Base-by-base conservation (phyloP, 2,329 filamentous ascomycete species). In the Pseudogymnoascus sp. region DNA sequence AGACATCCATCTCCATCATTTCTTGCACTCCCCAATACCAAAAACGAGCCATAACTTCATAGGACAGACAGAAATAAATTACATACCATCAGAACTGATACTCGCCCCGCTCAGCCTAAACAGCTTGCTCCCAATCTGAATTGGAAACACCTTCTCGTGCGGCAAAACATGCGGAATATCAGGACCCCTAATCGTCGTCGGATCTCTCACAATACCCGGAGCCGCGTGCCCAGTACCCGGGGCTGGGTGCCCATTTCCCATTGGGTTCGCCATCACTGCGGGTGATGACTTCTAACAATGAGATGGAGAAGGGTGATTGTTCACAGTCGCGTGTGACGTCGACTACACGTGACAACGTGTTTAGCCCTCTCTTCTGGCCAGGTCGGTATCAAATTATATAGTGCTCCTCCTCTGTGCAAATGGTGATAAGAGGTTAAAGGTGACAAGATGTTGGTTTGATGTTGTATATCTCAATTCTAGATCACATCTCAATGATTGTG, bases 11-110 rank as follows among this genome's bases (percentile, higher is more conserved):
- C 15, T 2, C 46, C 26, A 31, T 17, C 23, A 3, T 17, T 26
- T 2, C 23, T 7, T 1, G 2, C 19, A 37, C 33, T 40, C 17
- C 2, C 56, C 35, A 21, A 2, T 21, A 10, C n/a, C 13, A 10
- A 23, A 21, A 37, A 35, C 10, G 6, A 35, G n/a, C 53, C n/a
- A 35, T 29, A 19, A 59, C 53, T 11, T 35, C 9, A 37, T 35
- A 59, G 21, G 17, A 59, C 56, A 38, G 13, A 23, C 6, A 60
- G 21, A 29, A 23, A 60, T 37, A 38, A 62, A 65, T 62, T 61
- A 78, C 83, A 78, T 75, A 89, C 87, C 86, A 83, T 90, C 87
- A 67, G 86, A 89, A 63, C 85, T 85, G 64, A 90, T 84, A 59
- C 86, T 89, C 11, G 87, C 87, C 33, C 87, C 87, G 9, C 86